Evolutionary conservation across 2,329 filamentous ascomycete species (phyloP).

Genomic region (Acarospora socialis): DNA sequence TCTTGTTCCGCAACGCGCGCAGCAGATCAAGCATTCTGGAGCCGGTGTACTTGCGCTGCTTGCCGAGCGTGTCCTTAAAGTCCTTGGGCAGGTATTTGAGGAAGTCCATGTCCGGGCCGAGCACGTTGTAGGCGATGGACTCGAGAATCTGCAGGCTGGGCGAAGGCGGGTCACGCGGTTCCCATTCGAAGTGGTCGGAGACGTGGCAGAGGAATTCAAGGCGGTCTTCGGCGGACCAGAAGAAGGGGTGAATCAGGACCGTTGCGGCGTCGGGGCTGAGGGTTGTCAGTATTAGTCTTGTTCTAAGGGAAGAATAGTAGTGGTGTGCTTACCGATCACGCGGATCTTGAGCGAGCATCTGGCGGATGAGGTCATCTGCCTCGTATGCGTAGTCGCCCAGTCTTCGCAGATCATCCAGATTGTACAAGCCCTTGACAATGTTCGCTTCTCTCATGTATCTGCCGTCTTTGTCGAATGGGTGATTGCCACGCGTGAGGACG

Average conservation of each 20-base stretch:
- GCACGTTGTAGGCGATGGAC: conserved; percentile 30
- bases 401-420: conserved; percentile 53
- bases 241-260: conserved; percentile 88
- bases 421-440: conserved; percentile 78
- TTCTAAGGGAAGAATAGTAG: not conserved
- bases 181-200: conserved; percentile 91
- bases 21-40: conserved; percentile 71
- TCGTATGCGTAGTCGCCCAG: conserved; percentile 77
- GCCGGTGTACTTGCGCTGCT: conserved; percentile 90
- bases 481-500: conserved; percentile 80
- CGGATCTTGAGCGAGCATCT: conserved; percentile 59
- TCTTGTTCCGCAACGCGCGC: conserved; percentile 84
- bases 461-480: conserved; percentile 89
- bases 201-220: conserved; percentile 90
- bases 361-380: conserved; percentile 70
- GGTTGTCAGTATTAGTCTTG: conserved; percentile 2
- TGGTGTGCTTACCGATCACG: conserved; percentile 41
- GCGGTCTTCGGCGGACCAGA: conserved; percentile 82
- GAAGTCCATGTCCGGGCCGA: conserved; percentile 50
- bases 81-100: conserved; percentile 58
- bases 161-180: conserved; percentile 70
- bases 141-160: conserved; percentile 46
- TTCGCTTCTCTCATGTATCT: conserved; percentile 94
- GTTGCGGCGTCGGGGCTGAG: conserved; percentile 53
- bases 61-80: conserved; percentile 80